Evolutionary conservation across 2,329 filamentous ascomycete genomes (phyloP).

Genomic region (Phyllosticta paracitricarpa): DNA sequence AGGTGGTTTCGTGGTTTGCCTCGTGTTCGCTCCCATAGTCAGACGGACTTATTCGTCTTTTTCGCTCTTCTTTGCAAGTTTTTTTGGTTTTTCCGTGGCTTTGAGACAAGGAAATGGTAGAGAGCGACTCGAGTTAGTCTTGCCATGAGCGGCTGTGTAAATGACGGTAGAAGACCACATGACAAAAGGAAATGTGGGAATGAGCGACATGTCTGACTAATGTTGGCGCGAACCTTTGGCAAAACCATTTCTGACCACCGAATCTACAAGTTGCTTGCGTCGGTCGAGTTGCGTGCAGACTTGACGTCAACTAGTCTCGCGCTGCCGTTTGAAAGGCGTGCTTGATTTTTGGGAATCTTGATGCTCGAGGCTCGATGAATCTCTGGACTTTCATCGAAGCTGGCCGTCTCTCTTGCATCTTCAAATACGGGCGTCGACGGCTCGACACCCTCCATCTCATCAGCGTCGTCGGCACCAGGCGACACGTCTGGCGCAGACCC

Average conservation of each 20-base stretch:
- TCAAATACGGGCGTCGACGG: constrained; percentile 24
- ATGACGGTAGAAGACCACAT: neutral
- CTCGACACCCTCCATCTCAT: constrained; percentile 22
- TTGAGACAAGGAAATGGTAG: constrained; percentile 3
- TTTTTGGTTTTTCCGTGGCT: neutral
- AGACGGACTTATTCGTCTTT: neutral
- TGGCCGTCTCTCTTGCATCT: constrained; percentile 18
- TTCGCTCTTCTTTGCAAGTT: neutral
- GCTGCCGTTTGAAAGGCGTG: constrained; percentile 63
- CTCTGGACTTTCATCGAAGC: constrained; percentile 17
- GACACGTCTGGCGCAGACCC: neutral
- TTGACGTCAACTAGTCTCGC: constrained; percentile 60
- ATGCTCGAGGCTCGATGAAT: constrained; percentile 62
- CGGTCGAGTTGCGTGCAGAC: constrained; percentile 11
- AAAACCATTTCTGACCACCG: neutral
- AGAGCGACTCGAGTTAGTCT: constrained; percentile 8
- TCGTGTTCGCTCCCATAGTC: neutral
- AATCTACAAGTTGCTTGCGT: constrained; percentile 3
- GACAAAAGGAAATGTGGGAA: constrained; percentile 4
- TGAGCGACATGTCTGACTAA: constrained; percentile 8
- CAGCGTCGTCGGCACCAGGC: constrained; percentile 11
- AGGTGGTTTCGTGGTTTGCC: neutral
- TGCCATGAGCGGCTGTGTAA: neutral
- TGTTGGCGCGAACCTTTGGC: neutral
- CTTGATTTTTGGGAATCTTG: constrained; percentile 55